Evolutionary conservation across 805 yeast species (phyloP).

Genomic region (Lipomyces starkeyi): DNA sequence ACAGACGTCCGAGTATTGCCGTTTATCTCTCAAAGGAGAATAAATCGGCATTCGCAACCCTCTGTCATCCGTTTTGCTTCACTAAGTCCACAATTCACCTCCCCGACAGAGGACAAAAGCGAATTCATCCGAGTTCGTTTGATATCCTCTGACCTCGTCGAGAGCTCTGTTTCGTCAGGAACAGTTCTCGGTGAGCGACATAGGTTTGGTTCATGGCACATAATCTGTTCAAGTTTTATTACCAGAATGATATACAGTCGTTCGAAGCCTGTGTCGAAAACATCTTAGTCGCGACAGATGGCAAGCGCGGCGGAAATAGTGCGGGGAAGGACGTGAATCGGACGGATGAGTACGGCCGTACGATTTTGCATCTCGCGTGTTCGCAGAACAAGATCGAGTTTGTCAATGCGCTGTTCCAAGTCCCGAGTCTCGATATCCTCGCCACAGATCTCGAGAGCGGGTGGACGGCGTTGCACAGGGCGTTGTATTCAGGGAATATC

Average conservation of each 20-base stretch:
- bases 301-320: constrained; percentile 3
- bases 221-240: constrained; percentile 27
- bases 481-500: constrained; percentile 63
- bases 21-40: not conserved
- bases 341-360: constrained; percentile 42
- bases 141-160: not conserved
- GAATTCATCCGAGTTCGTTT: not conserved
- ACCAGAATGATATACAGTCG: constrained; percentile 33
- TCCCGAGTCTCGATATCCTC: constrained; percentile 54
- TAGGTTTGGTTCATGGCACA: constrained; percentile 21
- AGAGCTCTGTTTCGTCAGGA: not conserved
- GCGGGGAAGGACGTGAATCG: constrained; percentile 30
- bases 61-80: not conserved
- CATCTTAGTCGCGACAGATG: not conserved
- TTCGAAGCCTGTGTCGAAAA: constrained; percentile 21
- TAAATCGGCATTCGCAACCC: not conserved
- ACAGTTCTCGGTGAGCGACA: not conserved
- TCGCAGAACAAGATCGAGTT: constrained; percentile 56
- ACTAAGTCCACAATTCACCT: not conserved
- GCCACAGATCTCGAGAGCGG: constrained; percentile 74
- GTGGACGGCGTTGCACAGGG: constrained; percentile 80
- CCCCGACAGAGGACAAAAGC: not conserved
- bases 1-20: not conserved
- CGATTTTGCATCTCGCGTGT: constrained; percentile 63
- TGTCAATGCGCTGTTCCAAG: constrained; percentile 55